Evolutionary conservation across 129 eudicot genomes (phyloP), one percentile per base, ranked within the genome.

Genomic region (Artemisia annua): DNA sequence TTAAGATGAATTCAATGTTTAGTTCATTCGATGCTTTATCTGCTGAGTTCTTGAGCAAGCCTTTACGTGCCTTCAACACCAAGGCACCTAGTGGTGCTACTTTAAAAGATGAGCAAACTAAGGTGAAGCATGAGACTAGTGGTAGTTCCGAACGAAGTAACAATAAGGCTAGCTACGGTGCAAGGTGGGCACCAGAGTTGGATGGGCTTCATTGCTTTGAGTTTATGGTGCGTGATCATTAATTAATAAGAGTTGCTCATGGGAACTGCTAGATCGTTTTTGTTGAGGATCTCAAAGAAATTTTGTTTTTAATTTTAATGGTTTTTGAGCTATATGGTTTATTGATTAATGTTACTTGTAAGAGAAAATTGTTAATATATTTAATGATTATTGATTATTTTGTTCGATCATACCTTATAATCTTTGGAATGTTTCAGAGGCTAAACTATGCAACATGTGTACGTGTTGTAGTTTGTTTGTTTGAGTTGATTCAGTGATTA

Each of bases 201-300:
- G 85, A 81, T 50, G 85, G 85, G 11, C 70, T 81, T 71, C 53
- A 81, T 74, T 81, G 81, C 69, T 81, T 81, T 11, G 85, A 81
- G 20, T 76, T 78, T 63, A 49, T 81, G 1, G 77, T 78, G 14
- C 26, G 46, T 35, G 44, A 68, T 32, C 67, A 24, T 17, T n/a
- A n/a, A n/a, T n/a, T n/a, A n/a, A n/a, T 73, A 22, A 73, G 64
- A 58, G 20, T 58, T 58, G 8, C 5, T 35, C 44, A 35, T 35
- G 44, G 8, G 44, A 32, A 5, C 39, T 32, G 1, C 46, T 39
- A 39, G 64, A 58, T 58, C 32, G 1, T 58, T 58, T 58, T 18
- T 39, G 14, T 57, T 57, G 12, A 19, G 14, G 53, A 39, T 56
- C 19, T 43, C 43, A 56, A 28, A 39, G 22, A 44, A 55, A 46